Evolutionary conservation across 169 alveolate genomes (phyloP).

Genomic region (Prorocentrum cordatum): DNA sequence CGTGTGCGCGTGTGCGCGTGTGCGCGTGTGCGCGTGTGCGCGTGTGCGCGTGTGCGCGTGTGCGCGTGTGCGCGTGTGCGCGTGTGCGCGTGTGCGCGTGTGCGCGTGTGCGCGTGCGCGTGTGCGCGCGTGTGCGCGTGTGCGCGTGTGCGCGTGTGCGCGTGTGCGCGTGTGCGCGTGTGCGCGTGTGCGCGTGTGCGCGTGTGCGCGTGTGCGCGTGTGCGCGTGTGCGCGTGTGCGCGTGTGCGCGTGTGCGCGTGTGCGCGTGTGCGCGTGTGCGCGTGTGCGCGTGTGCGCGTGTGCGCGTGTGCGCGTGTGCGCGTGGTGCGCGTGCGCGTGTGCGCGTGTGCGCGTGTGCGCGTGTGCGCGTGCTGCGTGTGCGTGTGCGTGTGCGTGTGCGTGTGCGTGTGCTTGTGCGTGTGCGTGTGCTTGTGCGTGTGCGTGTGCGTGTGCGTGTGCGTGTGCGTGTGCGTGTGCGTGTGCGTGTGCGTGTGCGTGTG

Average conservation of each 20-base stretch:
- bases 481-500: background rate
- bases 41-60: too few relatives aligned
- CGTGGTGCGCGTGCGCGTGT: background rate
- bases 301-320: background rate
- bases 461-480: background rate
- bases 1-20: too few relatives aligned
- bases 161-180: background rate
- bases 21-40: too few relatives aligned
- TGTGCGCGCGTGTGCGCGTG: background rate
- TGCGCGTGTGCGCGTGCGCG: background rate
- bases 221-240: background rate
- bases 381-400: background rate
- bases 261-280: background rate
- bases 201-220: background rate
- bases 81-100: too few relatives aligned
- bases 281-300: background rate
- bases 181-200: background rate
- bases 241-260: background rate
- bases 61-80: too few relatives aligned
- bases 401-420: background rate
- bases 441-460: background rate
- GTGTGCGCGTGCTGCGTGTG: background rate
- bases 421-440: background rate
- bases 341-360: background rate
- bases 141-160: background rate